Percentiles rank a stretch among this genome's conserved stretches.
Conservation (phyloP, 1,284 basidiomycete genomes). For the Cryptococcus sp. region DNA sequence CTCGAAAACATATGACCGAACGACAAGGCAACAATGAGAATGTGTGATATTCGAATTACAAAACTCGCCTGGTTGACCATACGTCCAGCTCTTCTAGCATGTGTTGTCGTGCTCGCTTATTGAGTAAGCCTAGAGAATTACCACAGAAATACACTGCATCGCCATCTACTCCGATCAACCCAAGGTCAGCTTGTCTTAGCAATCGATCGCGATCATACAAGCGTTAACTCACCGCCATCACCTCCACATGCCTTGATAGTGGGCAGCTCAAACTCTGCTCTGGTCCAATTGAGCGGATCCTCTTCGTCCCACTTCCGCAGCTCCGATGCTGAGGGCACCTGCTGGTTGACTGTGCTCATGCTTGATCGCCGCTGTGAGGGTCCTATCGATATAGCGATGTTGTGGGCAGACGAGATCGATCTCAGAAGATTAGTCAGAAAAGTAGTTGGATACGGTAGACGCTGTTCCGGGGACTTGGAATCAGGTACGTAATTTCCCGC, state of each 20-base stretch:
- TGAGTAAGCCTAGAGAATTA: conserved; percentile 87
- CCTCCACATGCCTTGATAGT: conserved; percentile 45
- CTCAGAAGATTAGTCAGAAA: too few species aligned
- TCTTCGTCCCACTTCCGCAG: conserved; percentile 35
- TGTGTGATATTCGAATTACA: not conserved
- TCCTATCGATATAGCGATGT: too few species aligned
- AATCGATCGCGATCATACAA: not conserved
- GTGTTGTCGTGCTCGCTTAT: conserved; percentile 70
- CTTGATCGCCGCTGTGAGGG: too few species aligned
- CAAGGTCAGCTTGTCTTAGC: conserved; percentile 4
- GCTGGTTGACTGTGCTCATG: too few species aligned
- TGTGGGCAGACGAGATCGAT: too few species aligned
- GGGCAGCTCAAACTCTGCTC: conserved; percentile 52
- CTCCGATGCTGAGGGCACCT: conserved; percentile 1
- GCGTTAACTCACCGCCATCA: conserved; percentile 36
- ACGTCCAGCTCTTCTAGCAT: conserved; percentile 81
- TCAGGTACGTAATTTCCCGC: too few species aligned
- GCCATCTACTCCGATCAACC: conserved; percentile 28
- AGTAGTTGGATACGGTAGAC: too few species aligned
- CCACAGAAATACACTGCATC: conserved; percentile 82
- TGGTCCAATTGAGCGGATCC: conserved; percentile 51
- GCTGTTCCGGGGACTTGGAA: too few species aligned
- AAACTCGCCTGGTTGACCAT: conserved; percentile 75
- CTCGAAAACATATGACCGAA: too few species aligned
- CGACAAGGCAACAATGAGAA: too few species aligned